Conservation (phyloP, 2,329 filamentous ascomycete species). For the Microdochium trichocladiopsis region DNA sequence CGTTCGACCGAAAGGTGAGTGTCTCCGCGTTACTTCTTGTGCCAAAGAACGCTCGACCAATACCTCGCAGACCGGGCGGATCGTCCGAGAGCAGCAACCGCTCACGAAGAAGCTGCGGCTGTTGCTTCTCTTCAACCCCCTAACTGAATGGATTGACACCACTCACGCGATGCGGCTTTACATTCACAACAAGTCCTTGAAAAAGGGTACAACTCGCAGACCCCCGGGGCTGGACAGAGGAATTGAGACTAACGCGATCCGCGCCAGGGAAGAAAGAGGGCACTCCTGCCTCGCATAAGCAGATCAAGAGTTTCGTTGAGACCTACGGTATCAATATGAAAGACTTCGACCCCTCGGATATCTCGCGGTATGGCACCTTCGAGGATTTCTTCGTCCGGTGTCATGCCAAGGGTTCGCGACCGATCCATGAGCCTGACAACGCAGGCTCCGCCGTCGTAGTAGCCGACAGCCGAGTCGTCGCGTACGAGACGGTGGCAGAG, state of each 20-base stretch:
- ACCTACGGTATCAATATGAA: slow-evolving; percentile 27
- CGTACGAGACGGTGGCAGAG: slow-evolving; percentile 23
- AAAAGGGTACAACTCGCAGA: slow-evolving; percentile 14
- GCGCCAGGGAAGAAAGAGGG: slow-evolving; percentile 15
- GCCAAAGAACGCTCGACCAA: not conserved
- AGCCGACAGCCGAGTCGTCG: slow-evolving; percentile 27
- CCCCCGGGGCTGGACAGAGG: not conserved
- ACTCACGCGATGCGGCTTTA: slow-evolving; percentile 26
- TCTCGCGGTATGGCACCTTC: slow-evolving; percentile 23
- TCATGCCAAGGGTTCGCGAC: slow-evolving; percentile 21
- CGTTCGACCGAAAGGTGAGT: slow-evolving; percentile 7
- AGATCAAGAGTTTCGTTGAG: slow-evolving; percentile 28
- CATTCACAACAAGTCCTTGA: slow-evolving; percentile 25
- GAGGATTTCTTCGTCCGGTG: slow-evolving; percentile 29
- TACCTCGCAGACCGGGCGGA: slow-evolving; percentile 17
- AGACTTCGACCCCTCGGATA: slow-evolving; percentile 26
- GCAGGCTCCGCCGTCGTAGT: slow-evolving; percentile 20
- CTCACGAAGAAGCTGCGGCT: slow-evolving; percentile 32
- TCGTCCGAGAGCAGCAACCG: slow-evolving; percentile 29
- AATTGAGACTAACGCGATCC: not conserved
- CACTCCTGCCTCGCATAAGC: slow-evolving; percentile 17
- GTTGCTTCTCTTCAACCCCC: slow-evolving; percentile 30
- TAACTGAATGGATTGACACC: slow-evolving; percentile 29
- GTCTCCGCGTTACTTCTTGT: not conserved
- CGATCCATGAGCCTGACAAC: slow-evolving; percentile 16